Base-by-base conservation (phyloP, 1,284 basidiomycete species). In the Trametes hirsuta region DNA sequence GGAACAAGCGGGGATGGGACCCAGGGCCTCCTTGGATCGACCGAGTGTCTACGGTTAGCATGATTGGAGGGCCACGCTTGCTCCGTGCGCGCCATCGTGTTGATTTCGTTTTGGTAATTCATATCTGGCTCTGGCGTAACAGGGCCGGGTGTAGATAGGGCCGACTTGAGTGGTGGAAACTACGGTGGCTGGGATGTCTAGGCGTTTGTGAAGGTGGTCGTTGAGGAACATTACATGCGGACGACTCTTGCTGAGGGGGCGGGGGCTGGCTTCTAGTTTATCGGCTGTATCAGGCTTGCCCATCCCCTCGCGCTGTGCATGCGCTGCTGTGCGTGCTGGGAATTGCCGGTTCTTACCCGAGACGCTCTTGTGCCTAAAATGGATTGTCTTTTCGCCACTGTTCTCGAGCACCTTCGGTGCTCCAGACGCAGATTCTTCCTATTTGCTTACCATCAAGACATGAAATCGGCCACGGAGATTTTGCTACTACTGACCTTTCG, bases 361-460 rank as follows among this genome's bases (percentile, higher is more conserved):
- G 59, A 34, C 63, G 63, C 58, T 55, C 60, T 62, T 62, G 61
- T 62, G 47, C 63, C 55, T 56, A 34, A 46, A 50, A 37, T 34
- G 63, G 63, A 39, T 15, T 14, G 41, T 10, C 45, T 48, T 42
- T 44, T 55, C 39, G 18, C 4, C 14, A 34, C 18, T 22, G 40
- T 18, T 14, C n/a, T 22, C 22, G 4, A 10, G 15, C 10, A 34
- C 22, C 39, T 51, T 63, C 47, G 49, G n/a, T 24, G 8, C 30
- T 45, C 45, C 45, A 46, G 21, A 39, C 24, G 22, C 14, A 6
- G n/a, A 22, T 21, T 12, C 24, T 18, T 21, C 18, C 5, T 41
- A 18, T 11, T 3, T 6, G 21, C 10, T 3, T 1, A n/a, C 50
- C 24, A 30, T 41, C 4, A 18, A 14, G 22, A 24, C 22, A 44